Evolutionary conservation across 106 monocot genomes (phyloP).

Genomic region (Vanilla planifolia): DNA sequence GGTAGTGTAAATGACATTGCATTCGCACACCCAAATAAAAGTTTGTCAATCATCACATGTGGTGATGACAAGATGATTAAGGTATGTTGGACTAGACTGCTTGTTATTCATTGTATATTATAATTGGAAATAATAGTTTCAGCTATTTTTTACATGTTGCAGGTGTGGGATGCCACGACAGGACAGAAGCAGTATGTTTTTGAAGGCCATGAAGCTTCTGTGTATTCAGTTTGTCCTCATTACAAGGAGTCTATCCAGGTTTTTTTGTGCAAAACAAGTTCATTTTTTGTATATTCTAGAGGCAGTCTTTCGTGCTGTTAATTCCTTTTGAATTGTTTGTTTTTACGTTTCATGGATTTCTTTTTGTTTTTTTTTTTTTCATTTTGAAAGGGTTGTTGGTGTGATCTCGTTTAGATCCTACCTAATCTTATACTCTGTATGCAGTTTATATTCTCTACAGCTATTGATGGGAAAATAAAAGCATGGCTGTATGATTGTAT

Average conservation of each 20-base stretch:
- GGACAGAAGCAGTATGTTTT: constrained; percentile 36
- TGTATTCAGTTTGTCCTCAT: constrained; percentile 49
- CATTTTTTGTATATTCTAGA: neutral
- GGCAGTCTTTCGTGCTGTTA: too few species aligned
- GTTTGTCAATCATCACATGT: constrained; percentile 64
- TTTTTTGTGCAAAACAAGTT: neutral
- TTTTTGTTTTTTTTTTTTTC: neutral
- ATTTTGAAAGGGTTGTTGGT: neutral
- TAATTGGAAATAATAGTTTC: constrained; percentile 13
- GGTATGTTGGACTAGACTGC: constrained; percentile 20
- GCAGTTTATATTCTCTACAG: constrained; percentile 94
- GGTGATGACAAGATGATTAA: constrained; percentile 80
- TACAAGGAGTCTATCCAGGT: constrained; percentile 78
- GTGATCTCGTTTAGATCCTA: neutral
- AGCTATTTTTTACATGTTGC: constrained; percentile 5
- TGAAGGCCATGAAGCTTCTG: constrained; percentile 45
- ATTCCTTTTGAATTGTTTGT: neutral
- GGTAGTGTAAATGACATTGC: constrained; percentile 99
- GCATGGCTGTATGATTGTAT: constrained; percentile 91
- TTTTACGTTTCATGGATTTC: neutral
- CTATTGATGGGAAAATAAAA: constrained; percentile 92
- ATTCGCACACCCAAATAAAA: constrained; percentile 91
- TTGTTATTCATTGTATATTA: neutral
- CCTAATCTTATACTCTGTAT: constrained; percentile 11
- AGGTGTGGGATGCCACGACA: constrained; percentile 66